These are phyloP conservation scores for Botrytis paeoniae DNA, from an alignment of 2,329 filamentous ascomycete genomes.

Conservation along the genomic window DNA sequence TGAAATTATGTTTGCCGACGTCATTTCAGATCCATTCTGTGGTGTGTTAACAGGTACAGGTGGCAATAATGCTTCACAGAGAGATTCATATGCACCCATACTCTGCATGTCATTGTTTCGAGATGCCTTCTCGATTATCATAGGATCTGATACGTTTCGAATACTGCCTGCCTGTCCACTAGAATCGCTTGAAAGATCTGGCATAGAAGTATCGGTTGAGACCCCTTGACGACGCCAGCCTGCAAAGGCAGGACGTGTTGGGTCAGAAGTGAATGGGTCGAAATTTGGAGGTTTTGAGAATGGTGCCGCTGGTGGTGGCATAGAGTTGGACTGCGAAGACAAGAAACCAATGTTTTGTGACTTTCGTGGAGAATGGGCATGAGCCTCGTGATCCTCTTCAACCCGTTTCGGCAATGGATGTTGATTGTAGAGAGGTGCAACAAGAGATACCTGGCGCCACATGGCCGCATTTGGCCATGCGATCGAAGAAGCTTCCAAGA, in stretches of 20 bases:
- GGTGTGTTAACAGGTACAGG: slow-evolving; percentile 33
- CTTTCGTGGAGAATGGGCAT: slow-evolving; percentile 59
- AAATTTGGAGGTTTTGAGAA: slow-evolving; percentile 36
- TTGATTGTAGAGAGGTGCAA: slow-evolving; percentile 35
- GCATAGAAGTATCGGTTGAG: slow-evolving; percentile 47
- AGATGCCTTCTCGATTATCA: slow-evolving; percentile 27
- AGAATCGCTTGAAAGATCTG: slow-evolving; percentile 41
- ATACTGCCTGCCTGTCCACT: slow-evolving; percentile 38
- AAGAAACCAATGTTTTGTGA: slow-evolving; percentile 28
- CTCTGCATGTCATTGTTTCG: slow-evolving; percentile 30
- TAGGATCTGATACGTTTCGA: slow-evolving; percentile 35
- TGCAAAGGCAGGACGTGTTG: slow-evolving; percentile 29
- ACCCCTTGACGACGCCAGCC: slow-evolving; percentile 40
- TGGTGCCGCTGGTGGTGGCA: slow-evolving; percentile 23
- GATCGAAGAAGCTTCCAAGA: slow-evolving; percentile 70
- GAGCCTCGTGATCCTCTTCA: slow-evolving; percentile 50
- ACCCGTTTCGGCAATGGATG: slow-evolving; percentile 39
- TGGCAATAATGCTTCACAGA: slow-evolving; percentile 36
- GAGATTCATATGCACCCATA: slow-evolving; percentile 32
- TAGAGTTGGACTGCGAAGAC: slow-evolving; percentile 1
- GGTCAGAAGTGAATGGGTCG: slow-evolving; percentile 42
- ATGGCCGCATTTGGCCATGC: slow-evolving; percentile 75
- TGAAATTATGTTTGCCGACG: neutral
- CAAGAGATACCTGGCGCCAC: slow-evolving; percentile 55
- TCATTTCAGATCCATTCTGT: slow-evolving; percentile 23